Percentiles rank a stretch among this genome's conserved stretches.
Conservation (phyloP, 2,329 filamentous ascomycete species). For the Aotearoamyces nothofagi region DNA sequence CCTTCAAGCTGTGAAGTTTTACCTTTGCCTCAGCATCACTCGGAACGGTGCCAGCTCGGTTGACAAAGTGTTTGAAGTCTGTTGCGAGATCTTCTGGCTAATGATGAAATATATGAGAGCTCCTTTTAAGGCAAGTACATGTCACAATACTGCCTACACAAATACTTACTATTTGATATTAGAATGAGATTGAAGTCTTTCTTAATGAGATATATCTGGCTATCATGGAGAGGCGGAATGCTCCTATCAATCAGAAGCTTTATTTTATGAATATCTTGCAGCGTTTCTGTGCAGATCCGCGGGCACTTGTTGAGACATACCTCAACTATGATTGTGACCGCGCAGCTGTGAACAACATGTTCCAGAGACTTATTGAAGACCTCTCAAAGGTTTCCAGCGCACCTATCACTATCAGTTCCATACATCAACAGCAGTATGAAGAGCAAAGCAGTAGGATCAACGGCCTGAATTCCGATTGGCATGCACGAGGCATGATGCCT, state of each 20-base stretch:
- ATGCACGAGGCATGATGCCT: slow-evolving; percentile 69
- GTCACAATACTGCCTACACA: slow-evolving; percentile 11
- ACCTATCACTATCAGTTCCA: slow-evolving; percentile 57
- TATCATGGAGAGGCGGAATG: slow-evolving; percentile 74
- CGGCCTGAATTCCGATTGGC: slow-evolving; percentile 59
- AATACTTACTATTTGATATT: slow-evolving; percentile 5
- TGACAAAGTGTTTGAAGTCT: slow-evolving; percentile 84
- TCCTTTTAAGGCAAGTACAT: slow-evolving; percentile 74
- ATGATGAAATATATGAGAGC: slow-evolving; percentile 90
- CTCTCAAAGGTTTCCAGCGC: slow-evolving; percentile 74
- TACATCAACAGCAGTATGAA: slow-evolving; percentile 76
- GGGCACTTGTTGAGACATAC: slow-evolving; percentile 86
- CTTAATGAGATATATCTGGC: slow-evolving; percentile 94
- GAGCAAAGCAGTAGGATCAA: slow-evolving; percentile 48
- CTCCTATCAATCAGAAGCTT: slow-evolving; percentile 80
- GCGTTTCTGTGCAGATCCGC: slow-evolving; percentile 69
- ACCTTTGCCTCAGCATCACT: slow-evolving; percentile 86
- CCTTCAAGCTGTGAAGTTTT: slow-evolving; percentile 90
- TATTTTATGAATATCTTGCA: slow-evolving; percentile 80
- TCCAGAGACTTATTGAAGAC: slow-evolving; percentile 88
- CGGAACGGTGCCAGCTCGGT: slow-evolving; percentile 91
- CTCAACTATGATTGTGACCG: slow-evolving; percentile 97
- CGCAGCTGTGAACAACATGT: slow-evolving; percentile 87
- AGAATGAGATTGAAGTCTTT: slow-evolving; percentile 97
- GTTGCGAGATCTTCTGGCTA: slow-evolving; percentile 94